A percentile compares a stretch with the other conserved stretches of the same genome.
phyloP scores from a whole-genome alignment of 345 rosid species.

The Dimocarpus longan region DNA sequence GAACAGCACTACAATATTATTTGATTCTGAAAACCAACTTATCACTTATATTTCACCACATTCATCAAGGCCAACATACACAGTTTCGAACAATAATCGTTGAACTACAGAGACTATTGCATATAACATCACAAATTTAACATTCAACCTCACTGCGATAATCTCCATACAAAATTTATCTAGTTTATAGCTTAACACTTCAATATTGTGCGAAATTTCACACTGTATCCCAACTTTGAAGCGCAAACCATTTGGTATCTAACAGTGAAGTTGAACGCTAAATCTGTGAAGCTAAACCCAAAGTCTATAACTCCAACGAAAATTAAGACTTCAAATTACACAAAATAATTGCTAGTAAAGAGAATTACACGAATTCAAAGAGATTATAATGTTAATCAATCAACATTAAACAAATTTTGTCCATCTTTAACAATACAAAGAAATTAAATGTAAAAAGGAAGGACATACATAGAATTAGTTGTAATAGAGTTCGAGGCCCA shows the following conservation, averaged over 20 bases:
- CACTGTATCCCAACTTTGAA: no score
- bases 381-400: no score
- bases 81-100: not conserved
- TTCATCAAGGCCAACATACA: not conserved
- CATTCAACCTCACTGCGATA: not conserved
- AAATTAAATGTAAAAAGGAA: not conserved
- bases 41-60: no score
- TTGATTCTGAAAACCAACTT: not conserved
- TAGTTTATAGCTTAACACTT: not conserved
- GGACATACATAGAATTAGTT: constrained; percentile 30
- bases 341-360: no score
- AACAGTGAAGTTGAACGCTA: not conserved
- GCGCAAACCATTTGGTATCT: not conserved
- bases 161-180: not conserved
- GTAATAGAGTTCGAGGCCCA: constrained; percentile 82
- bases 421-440: no score
- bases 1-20: not conserved
- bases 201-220: not conserved
- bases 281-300: not conserved
- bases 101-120: not conserved
- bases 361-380: no score
- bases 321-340: no score
- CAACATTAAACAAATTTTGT: no score
- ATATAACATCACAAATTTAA: not conserved
- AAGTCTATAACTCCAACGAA: not conserved